phyloP scores from a whole-genome alignment of 495 filamentous ascomycete species.

The Alectoria sarmentosa region DNA sequence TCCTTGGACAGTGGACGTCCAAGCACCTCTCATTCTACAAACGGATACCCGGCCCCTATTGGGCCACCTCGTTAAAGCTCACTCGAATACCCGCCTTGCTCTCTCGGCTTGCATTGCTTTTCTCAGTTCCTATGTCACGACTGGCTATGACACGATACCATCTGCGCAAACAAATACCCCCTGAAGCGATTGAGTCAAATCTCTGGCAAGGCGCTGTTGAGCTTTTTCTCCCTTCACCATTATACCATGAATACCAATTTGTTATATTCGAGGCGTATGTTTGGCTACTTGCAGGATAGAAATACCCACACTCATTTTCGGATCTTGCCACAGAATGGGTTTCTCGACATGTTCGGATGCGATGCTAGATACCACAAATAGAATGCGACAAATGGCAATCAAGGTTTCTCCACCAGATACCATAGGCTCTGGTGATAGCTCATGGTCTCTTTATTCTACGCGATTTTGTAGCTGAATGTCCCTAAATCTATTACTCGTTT shows the following conservation, averaged over 20 bases:
- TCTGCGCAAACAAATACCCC: conserved; percentile 20
- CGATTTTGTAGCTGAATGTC: neutral
- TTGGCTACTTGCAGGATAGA: neutral
- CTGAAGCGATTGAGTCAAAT: conserved; percentile 17
- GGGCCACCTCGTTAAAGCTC: conserved; percentile 70
- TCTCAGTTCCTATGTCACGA: conserved; percentile 12
- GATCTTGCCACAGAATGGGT: neutral
- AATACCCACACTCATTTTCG: neutral
- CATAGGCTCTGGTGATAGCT: neutral
- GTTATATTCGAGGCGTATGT: neutral
- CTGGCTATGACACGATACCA: conserved; percentile 16
- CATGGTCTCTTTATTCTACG: neutral
- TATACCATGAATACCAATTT: conserved; percentile 21
- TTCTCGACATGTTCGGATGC: conserved; percentile 3
- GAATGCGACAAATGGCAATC: conserved; percentile 9
- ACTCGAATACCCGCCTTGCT: conserved; percentile 22
- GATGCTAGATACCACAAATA: conserved; percentile 18
- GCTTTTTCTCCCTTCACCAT: conserved; percentile 13
- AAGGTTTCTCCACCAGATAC: neutral
- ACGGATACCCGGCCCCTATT: conserved; percentile 87
- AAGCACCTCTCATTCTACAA: conserved; percentile 90
- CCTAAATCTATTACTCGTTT: too few species aligned
- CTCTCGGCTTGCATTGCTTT: conserved; percentile 13
- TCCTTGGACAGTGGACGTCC: conserved; percentile 87
- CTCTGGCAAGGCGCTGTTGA: conserved; percentile 17